phyloP scores from a whole-genome alignment of 2,329 filamentous ascomycete genomes.

The Thielaviopsis populi region DNA sequence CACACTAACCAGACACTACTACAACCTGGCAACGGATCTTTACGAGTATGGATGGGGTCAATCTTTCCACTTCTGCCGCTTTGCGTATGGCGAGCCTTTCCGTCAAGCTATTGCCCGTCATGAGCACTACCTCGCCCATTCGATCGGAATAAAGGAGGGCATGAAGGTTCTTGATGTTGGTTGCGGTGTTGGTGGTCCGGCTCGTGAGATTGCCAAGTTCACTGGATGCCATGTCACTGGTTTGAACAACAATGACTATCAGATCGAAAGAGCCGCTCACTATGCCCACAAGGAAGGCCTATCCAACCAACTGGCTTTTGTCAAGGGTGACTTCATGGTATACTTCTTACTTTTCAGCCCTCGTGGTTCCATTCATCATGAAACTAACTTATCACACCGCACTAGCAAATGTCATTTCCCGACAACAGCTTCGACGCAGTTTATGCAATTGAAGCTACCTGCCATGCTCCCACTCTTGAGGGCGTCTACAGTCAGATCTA shows the following conservation, averaged over 20 bases:
- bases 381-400: background rate
- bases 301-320: slow-evolving; percentile 63
- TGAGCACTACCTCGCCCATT: slow-evolving; percentile 91
- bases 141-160: slow-evolving; percentile 69
- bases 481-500: slow-evolving; percentile 91
- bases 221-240: slow-evolving; percentile 77
- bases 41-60: slow-evolving; percentile 97
- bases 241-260: slow-evolving; percentile 98
- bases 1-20: slow-evolving; percentile 87
- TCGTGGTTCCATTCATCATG: background rate
- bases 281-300: slow-evolving; percentile 75
- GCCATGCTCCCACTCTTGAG: slow-evolving; percentile 79
- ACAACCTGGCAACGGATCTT: slow-evolving; percentile 89
- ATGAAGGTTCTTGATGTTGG: slow-evolving; percentile 92
- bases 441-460: slow-evolving; percentile 93
- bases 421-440: slow-evolving; percentile 88
- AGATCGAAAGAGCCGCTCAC: slow-evolving; percentile 80
- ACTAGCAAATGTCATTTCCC: slow-evolving; percentile 80
- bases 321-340: slow-evolving; percentile 95
- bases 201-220: slow-evolving; percentile 92
- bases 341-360: slow-evolving; percentile 16
- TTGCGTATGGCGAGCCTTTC: slow-evolving; percentile 74
- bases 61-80: slow-evolving; percentile 96
- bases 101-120: slow-evolving; percentile 85
- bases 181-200: slow-evolving; percentile 90